A percentile compares a stretch with the other conserved stretches of the same genome.
Conservation (phyloP, 2,329 filamentous ascomycete species). For the Fonsecaea multimorphosa region DNA sequence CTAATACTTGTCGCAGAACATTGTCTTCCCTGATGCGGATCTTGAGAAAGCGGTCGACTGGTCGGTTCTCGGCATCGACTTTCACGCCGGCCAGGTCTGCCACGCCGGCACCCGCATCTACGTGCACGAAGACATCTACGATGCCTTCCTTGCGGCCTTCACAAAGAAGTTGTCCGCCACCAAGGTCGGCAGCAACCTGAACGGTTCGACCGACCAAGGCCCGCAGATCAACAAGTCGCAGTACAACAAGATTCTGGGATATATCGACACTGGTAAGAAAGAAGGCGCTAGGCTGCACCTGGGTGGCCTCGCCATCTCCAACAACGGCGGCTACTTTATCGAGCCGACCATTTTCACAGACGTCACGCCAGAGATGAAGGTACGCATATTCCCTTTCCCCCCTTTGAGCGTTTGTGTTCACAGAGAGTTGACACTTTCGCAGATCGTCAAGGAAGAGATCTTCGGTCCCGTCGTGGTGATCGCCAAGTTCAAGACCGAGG, state of each 20-base stretch:
- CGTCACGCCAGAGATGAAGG: slow-evolving; percentile 62
- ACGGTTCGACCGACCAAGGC: slow-evolving; percentile 72
- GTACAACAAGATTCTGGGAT: slow-evolving; percentile 72
- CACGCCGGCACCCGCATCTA: slow-evolving; percentile 45
- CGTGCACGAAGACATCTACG: slow-evolving; percentile 44
- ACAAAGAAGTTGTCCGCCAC: slow-evolving; percentile 62
- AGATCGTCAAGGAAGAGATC: slow-evolving; percentile 62
- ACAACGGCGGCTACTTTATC: slow-evolving; percentile 51
- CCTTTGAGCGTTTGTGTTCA: not conserved
- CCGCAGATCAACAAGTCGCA: slow-evolving; percentile 75
- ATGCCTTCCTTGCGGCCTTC: slow-evolving; percentile 42
- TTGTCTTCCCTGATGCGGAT: slow-evolving; percentile 47
- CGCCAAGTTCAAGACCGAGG: slow-evolving; percentile 47
- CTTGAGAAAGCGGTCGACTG: slow-evolving; percentile 44
- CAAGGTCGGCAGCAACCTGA: slow-evolving; percentile 73
- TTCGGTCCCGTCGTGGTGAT: slow-evolving; percentile 53
- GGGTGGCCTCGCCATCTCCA: slow-evolving; percentile 56
- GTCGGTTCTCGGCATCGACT: slow-evolving; percentile 42
- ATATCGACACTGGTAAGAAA: slow-evolving; percentile 71
- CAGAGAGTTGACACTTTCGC: not conserved
- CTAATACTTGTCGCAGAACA: slow-evolving; percentile 55
- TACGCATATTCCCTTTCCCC: not conserved
- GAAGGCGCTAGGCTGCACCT: slow-evolving; percentile 71
- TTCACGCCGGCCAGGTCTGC: slow-evolving; percentile 46
- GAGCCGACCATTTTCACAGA: slow-evolving; percentile 64